Base-by-base conservation (phyloP, 164 flowering plant genomes). In the Vitis rupestris region DNA sequence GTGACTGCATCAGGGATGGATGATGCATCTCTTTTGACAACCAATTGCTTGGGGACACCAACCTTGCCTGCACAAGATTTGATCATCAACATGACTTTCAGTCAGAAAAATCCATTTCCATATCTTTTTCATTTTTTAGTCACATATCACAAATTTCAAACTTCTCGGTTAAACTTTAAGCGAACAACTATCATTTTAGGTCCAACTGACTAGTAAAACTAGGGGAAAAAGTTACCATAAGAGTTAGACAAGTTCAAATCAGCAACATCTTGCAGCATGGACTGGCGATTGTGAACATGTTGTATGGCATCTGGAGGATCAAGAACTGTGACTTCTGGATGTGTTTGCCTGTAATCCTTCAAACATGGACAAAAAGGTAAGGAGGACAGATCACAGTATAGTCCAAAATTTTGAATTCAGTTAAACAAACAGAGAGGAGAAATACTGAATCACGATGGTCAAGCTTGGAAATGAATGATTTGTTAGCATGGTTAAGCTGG, bases 301-400 rank as follows among this genome's bases (percentile, higher is more conserved):
- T 87, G 91, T 58, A 94, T 92, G 48, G 97, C 97, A 82, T 86
- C 92, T 17, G 98, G 98, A 71, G 97, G 98, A 77, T 94, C 98
- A 73, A 94, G 95, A 66, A 94, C 92, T 23, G 90, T 92, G 59
- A 94, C 98, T 78, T 94, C 97, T 12, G 98, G 98, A 77, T 94
- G 92, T 19, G 83, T 75, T 70, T 69, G 71, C 76, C 90, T 49
- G 61, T 89, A 91, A 65, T 91, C 94, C 97, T 91, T 61, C 23
- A 71, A 16, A 64, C 4, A n/a, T 58, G 29, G 3, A 37, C 49
- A 50, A 14, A 56, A 1, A 27, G 48, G 8, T 29, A 57, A 66
- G 58, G 17, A 63, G 4, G 13, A 50, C 29, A n/a, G 16, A 50
- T 23, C 7, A 65, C 67, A 37, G 44, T 37, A 37, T 37, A 37